Evolutionary conservation across 148 eudicot species (phyloP), one percentile per base, ranked within the genome.

Genomic region (Rhododendron simsii): DNA sequence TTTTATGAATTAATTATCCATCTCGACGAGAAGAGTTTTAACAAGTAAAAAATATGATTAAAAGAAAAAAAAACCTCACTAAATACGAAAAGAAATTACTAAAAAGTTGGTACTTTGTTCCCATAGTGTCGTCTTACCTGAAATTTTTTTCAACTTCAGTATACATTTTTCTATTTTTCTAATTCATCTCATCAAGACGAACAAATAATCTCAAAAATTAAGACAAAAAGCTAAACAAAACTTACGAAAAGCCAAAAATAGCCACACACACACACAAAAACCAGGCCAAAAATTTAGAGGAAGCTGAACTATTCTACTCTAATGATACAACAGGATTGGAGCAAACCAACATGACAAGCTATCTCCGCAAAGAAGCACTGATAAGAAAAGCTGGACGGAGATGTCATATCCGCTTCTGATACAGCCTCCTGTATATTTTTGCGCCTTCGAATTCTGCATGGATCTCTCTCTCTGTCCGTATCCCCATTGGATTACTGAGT

Each of bases 391-490:
- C 2, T 1, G 28, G n/a, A 35, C 0, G 35, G 12, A 50, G n/a
- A 39, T 45, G 51, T 69, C 48, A 88, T 28, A 74, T 47, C 81
- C 51, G 69, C 90, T 95, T 95, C 86, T 89, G 95, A 87, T 97
- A 97, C 92, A 97, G 8, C 84, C 99, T 92, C 87, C 98, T 87
- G 87, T 94, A 95, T 37, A 95, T 93, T 84, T 86, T 92, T 33
- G 92, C 91, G 76, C 98, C 98, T 93, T 97, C 98, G 59, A 90
- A 84, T 89, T 97, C 96, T 12, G 98, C 98, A 82, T 95, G 95
- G 41, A 97, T 92, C 91, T 97, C 99, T 80, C 99, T 92, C 84
- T 97, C 98, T 0, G 98, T 94, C 86, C 98, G 91, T 88, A 97
- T 95, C 69, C 95, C 98, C 96, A 95, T 91, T 16, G 98, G 98